Conservation (phyloP, 306 rosid genomes). For the Glycine tomentella region DNA sequence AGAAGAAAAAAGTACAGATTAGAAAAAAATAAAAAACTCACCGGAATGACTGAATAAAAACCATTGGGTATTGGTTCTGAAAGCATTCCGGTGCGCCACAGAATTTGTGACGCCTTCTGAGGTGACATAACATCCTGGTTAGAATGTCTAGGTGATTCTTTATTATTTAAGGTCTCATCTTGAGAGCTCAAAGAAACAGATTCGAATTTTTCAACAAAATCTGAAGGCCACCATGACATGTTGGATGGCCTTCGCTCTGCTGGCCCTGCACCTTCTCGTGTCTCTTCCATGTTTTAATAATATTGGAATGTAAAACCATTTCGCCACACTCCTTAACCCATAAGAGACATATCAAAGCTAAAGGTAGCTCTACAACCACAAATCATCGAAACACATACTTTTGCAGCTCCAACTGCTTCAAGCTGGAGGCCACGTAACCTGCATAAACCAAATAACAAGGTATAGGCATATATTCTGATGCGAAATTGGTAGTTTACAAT, state of each 20-base stretch:
- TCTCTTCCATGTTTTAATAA: constrained; percentile 80
- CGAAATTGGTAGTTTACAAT: not conserved
- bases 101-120: constrained; percentile 85
- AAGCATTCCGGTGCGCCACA: constrained; percentile 93
- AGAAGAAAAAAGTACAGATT: not conserved
- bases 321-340: constrained; percentile 70
- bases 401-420: constrained; percentile 57
- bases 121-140: constrained; percentile 72
- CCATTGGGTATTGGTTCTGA: constrained; percentile 93
- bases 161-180: constrained; percentile 69
- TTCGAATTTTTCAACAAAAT: constrained; percentile 78
- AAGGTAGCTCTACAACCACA: constrained; percentile 46
- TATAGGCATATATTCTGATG: constrained; percentile 13
- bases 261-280: constrained; percentile 71
- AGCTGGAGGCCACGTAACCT: constrained; percentile 75
- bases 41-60: constrained; percentile 89
- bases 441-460: constrained; percentile 46
- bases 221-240: constrained; percentile 91
- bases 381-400: constrained; percentile 45
- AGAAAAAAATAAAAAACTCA: constrained; percentile 48
- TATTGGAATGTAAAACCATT: constrained; percentile 75
- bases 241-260: constrained; percentile 78
- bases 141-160: constrained; percentile 61
- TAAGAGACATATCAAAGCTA: constrained; percentile 59
- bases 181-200: constrained; percentile 84